phyloP scores from a whole-genome alignment of 2,329 filamentous ascomycete genomes.

The Cordyceps farinosa region DNA sequence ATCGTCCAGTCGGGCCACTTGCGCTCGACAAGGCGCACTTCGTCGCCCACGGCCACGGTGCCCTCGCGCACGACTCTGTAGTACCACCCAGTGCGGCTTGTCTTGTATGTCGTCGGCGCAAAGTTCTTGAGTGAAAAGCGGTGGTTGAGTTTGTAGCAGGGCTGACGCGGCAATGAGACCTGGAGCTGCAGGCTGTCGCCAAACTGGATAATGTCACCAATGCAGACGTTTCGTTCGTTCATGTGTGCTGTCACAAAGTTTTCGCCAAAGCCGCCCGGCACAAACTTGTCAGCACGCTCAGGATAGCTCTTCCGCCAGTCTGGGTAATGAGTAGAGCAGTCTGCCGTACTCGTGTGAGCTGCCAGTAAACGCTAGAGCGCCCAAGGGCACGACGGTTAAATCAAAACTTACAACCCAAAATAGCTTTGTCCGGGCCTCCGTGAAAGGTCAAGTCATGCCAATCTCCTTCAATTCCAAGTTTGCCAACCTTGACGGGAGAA shows the following conservation, averaged over 20 bases:
- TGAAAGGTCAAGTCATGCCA: constrained; percentile 62
- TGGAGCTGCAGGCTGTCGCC: constrained; percentile 51
- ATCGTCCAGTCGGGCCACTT: constrained; percentile 59
- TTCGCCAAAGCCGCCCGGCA: constrained; percentile 60
- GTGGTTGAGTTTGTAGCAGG: constrained; percentile 67
- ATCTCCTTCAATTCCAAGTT: constrained; percentile 53
- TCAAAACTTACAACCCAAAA: constrained; percentile 49
- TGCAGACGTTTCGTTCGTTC: constrained; percentile 63
- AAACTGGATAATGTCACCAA: constrained; percentile 58
- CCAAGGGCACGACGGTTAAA: background rate
- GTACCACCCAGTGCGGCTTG: constrained; percentile 62
- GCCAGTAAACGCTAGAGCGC: background rate
- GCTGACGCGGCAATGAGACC: constrained; percentile 58
- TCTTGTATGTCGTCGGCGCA: constrained; percentile 53
- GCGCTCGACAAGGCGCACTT: constrained; percentile 53
- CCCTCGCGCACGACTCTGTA: constrained; percentile 59
- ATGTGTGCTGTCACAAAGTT: constrained; percentile 56
- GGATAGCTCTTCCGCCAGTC: constrained; percentile 53
- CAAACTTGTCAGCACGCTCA: constrained; percentile 46
- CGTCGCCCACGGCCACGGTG: constrained; percentile 51
- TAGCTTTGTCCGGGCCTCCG: constrained; percentile 60
- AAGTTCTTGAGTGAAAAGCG: constrained; percentile 62
- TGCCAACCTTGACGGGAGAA: constrained; percentile 44
- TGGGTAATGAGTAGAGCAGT: constrained; percentile 57
- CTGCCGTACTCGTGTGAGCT: constrained; percentile 32